Conservation (phyloP, 768 basidiomycete genomes). For the Paxillus rubicundulus region DNA sequence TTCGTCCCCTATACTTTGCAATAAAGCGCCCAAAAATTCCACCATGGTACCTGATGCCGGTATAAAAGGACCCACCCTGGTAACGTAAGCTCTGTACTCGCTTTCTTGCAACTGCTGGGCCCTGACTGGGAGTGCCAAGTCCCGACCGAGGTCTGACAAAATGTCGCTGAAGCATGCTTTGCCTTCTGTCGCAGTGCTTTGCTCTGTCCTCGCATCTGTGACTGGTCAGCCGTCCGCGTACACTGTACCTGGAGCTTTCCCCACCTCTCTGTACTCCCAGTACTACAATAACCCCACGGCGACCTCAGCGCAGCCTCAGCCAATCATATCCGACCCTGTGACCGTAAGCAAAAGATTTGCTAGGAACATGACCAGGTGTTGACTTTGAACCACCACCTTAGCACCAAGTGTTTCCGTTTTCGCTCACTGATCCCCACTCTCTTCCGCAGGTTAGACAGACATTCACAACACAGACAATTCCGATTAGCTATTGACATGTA, state of each 20-base stretch:
- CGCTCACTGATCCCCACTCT: constrained; percentile 59
- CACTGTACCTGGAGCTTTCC: constrained; percentile 61
- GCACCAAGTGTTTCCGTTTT: constrained; percentile 56
- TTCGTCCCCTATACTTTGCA: constrained; percentile 11
- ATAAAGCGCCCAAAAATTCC: not conserved
- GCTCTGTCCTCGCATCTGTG: constrained; percentile 1
- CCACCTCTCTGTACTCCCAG: constrained; percentile 57
- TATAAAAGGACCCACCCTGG: too few species aligned
- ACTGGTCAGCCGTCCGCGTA: constrained; percentile 30
- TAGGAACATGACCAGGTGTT: not conserved
- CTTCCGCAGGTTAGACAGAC: constrained; percentile 45
- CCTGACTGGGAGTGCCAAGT: too few species aligned
- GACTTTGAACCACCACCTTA: constrained; percentile 23
- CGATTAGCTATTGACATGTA: not conserved
- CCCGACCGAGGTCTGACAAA: not conserved
- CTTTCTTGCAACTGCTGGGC: too few species aligned
- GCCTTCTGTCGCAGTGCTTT: constrained; percentile 9
- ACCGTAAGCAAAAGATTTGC: constrained; percentile 38
- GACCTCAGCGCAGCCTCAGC: constrained; percentile 71
- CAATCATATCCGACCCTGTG: constrained; percentile 72
- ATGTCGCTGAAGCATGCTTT: constrained; percentile 12
- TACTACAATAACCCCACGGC: constrained; percentile 76
- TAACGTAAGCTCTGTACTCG: too few species aligned
- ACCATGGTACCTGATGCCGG: not conserved
- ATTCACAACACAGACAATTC: not conserved